These are phyloP conservation scores for Thinopyrum elongatum DNA, from an alignment of 176 grass and related monocot species.

Conservation along the genomic window DNA sequence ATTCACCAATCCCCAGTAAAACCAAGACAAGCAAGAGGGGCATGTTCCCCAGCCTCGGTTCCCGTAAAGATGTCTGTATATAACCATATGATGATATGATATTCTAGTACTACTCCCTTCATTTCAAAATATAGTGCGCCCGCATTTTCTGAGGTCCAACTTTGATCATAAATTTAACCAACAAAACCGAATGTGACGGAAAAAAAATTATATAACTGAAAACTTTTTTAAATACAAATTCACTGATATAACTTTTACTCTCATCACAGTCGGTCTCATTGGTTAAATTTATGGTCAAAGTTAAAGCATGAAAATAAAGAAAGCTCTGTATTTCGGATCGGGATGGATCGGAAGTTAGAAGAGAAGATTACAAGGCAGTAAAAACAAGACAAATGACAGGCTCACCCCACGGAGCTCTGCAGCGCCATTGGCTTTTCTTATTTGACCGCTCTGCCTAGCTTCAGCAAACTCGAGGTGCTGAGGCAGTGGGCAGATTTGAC, in stretches of 20 bases:
- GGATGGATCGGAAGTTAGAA: slow-evolving; percentile 38
- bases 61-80: slow-evolving; percentile 24
- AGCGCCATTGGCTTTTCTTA: slow-evolving; percentile 32
- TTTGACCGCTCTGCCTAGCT: slow-evolving; percentile 32
- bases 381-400: slow-evolving; percentile 40
- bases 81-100: not conserved
- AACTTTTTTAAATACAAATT: no score
- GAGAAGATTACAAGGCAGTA: slow-evolving; percentile 41
- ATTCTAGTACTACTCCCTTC: no score
- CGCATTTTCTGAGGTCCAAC: no score
- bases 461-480: slow-evolving; percentile 10
- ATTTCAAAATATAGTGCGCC: no score
- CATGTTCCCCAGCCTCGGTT: slow-evolving; percentile 31
- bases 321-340: not conserved
- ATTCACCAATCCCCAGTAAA: not conserved
- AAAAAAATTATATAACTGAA: no score
- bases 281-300: no score
- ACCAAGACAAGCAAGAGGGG: not conserved
- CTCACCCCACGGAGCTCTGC: not conserved
- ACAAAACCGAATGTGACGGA: no score
- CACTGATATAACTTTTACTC: no score
- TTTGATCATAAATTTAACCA: no score
- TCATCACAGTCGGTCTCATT: no score
- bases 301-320: no score
- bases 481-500: not conserved